phyloP scores from a whole-genome alignment of 441 rosid species.

The Biscutella laevigata region DNA sequence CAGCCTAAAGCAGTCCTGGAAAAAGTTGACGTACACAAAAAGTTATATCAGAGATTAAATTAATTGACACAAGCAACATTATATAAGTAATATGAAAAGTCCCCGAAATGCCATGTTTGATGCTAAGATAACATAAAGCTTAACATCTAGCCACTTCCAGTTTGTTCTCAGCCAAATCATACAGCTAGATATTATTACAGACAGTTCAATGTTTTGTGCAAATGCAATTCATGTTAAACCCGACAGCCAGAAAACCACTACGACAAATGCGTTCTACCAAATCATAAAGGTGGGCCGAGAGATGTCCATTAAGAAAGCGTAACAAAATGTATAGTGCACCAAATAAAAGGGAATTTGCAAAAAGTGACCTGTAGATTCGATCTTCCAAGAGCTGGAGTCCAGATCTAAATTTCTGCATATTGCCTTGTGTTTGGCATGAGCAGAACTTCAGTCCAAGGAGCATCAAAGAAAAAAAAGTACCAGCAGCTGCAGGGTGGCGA shows the following conservation, averaged over 20 bases:
- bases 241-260: slow-evolving; percentile 12
- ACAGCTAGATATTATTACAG: slow-evolving; percentile 8
- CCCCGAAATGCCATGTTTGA: neutral
- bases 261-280: neutral
- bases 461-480: slow-evolving; percentile 95
- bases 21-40: slow-evolving; percentile 16
- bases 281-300: slow-evolving; percentile 11
- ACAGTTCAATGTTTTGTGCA: neutral
- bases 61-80: neutral
- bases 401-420: slow-evolving; percentile 71
- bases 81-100: slow-evolving; percentile 1
- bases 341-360: slow-evolving; percentile 14
- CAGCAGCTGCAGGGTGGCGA: slow-evolving; percentile 93
- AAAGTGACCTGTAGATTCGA: slow-evolving; percentile 71
- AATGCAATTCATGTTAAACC: slow-evolving; percentile 4
- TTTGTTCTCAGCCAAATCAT: slow-evolving; percentile 1
- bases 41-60: neutral
- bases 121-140: neutral
- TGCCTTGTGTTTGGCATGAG: slow-evolving; percentile 74
- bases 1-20: slow-evolving; percentile 90
- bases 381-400: slow-evolving; percentile 93
- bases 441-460: slow-evolving; percentile 96
- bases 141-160: slow-evolving; percentile 2
- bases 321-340: slow-evolving; percentile 11
- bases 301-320: slow-evolving; percentile 4